Conservation (phyloP, 352 stramenopile species). For the Phytophthora macrochlamydospora region DNA sequence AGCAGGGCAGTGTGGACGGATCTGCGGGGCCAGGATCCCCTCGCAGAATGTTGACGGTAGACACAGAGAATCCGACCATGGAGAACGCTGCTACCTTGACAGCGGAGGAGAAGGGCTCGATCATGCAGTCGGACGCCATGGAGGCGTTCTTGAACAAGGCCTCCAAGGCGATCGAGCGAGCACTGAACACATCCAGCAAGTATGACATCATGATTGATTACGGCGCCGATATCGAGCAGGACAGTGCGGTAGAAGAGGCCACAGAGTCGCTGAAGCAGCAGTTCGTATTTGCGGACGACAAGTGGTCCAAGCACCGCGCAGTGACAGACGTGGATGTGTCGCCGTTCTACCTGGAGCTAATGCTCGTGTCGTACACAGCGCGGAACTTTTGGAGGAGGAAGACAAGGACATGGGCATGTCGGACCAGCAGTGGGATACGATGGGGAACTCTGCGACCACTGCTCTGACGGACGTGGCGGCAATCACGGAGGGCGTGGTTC, state of each 20-base stretch:
- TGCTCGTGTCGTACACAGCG: slow-evolving; percentile 68
- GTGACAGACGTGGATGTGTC: slow-evolving; percentile 87
- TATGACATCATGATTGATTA: slow-evolving; percentile 90
- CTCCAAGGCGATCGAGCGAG: slow-evolving; percentile 81
- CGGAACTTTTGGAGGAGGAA: slow-evolving; percentile 79
- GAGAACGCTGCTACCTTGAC: slow-evolving; percentile 37
- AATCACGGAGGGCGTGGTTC: slow-evolving; percentile 79
- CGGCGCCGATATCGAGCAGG: slow-evolving; percentile 68
- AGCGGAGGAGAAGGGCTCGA: slow-evolving; percentile 65
- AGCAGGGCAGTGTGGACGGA: slow-evolving; percentile 37
- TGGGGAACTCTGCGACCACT: slow-evolving; percentile 55
- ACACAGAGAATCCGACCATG: slow-evolving; percentile 42
- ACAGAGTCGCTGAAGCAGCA: slow-evolving; percentile 74
- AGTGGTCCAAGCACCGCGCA: slow-evolving; percentile 83
- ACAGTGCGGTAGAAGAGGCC: slow-evolving; percentile 57
- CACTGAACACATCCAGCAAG: slow-evolving; percentile 73
- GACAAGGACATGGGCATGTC: slow-evolving; percentile 54
- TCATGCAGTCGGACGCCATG: slow-evolving; percentile 80
- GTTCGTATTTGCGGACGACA: slow-evolving; percentile 73
- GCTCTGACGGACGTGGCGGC: slow-evolving; percentile 61
- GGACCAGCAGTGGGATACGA: slow-evolving; percentile 74
- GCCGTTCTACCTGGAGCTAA: slow-evolving; percentile 83
- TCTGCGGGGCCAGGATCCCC: slow-evolving; percentile 39
- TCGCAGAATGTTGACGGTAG: slow-evolving; percentile 50
- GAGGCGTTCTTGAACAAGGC: slow-evolving; percentile 79